phyloP scores from a whole-genome alignment of 2,329 filamentous ascomycete genomes.

The Coniochaeta sp. region DNA sequence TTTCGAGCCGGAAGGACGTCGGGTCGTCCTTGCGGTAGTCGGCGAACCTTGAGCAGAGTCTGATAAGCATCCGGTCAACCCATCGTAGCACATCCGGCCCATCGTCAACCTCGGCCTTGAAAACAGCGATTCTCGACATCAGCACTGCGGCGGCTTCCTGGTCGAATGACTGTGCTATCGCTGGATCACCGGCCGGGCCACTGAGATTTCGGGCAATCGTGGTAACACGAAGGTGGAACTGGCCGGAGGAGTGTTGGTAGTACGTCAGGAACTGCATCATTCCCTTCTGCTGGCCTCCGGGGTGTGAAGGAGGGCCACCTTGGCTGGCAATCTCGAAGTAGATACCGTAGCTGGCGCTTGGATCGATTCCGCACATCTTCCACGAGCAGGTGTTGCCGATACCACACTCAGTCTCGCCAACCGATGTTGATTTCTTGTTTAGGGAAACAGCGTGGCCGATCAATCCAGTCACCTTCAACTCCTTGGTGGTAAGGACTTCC shows the following conservation, averaged over 20 bases:
- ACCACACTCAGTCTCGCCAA: conserved; percentile 95
- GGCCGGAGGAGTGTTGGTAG: conserved; percentile 94
- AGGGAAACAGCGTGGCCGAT: conserved; percentile 95
- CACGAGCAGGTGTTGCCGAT: conserved; percentile 98
- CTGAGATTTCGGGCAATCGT: conserved; percentile 88
- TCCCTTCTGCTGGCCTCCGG: conserved; percentile 81
- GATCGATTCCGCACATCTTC: conserved; percentile 99
- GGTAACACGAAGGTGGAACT: conserved; percentile 93
- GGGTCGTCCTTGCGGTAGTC: conserved; percentile 98
- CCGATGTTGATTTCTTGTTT: conserved; percentile 96
- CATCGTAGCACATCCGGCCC: conserved; percentile 96
- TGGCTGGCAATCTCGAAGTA: conserved; percentile 98
- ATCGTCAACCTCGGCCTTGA: conserved; percentile 97
- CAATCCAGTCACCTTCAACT: conserved; percentile 93
- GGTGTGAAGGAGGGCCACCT: conserved; percentile 70
- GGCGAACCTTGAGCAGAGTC: conserved; percentile 90
- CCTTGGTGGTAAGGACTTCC: conserved; percentile 94
- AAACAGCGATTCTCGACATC: conserved; percentile 98
- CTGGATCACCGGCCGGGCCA: conserved; percentile 87
- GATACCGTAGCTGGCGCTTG: conserved; percentile 84
- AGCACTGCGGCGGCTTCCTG: conserved; percentile 96
- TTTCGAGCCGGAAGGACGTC: conserved; percentile 91
- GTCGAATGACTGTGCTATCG: conserved; percentile 94
- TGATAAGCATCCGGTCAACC: conserved; percentile 98
- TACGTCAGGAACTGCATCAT: conserved; percentile 99